Evolutionary conservation across 257 asterid genomes (phyloP).

Genomic region (Solanum acaule): DNA sequence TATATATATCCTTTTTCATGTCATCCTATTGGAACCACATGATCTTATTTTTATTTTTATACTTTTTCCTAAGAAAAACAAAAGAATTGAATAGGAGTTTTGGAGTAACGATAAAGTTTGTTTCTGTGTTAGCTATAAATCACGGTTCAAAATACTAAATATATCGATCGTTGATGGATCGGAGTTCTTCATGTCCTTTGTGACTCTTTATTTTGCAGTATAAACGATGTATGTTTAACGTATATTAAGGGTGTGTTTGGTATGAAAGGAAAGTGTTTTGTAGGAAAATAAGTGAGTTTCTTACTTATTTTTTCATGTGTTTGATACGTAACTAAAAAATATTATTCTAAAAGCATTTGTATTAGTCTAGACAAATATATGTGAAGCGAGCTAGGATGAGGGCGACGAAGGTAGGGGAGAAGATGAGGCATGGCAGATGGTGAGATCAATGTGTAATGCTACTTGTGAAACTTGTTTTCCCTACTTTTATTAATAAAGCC

Average conservation of each 20-base stretch:
- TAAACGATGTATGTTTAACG: background rate
- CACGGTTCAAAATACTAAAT: background rate
- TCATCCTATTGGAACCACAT: background rate
- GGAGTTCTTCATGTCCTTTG: background rate
- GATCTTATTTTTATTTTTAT: background rate
- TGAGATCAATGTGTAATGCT: background rate
- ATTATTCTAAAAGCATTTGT: background rate
- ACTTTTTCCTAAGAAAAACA: background rate
- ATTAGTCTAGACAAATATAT: background rate
- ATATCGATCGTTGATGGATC: background rate
- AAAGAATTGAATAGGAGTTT: background rate
- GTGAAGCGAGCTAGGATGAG: too few species aligned
- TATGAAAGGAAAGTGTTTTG: background rate
- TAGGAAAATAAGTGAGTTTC: background rate
- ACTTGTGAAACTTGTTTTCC: background rate
- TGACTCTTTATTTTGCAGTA: background rate
- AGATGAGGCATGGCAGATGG: background rate
- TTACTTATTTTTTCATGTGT: background rate
- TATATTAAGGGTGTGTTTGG: background rate
- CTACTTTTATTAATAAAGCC: background rate
- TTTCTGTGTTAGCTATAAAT: background rate
- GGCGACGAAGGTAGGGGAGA: background rate
- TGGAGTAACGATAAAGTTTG: background rate
- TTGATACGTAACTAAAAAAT: background rate
- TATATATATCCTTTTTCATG: background rate